A percentile compares a stretch with the other conserved stretches of the same genome.
These are phyloP conservation scores for Acanthamoeba sp. DNA, from an alignment of 208 protist genomes.

Conservation along the genomic window DNA sequence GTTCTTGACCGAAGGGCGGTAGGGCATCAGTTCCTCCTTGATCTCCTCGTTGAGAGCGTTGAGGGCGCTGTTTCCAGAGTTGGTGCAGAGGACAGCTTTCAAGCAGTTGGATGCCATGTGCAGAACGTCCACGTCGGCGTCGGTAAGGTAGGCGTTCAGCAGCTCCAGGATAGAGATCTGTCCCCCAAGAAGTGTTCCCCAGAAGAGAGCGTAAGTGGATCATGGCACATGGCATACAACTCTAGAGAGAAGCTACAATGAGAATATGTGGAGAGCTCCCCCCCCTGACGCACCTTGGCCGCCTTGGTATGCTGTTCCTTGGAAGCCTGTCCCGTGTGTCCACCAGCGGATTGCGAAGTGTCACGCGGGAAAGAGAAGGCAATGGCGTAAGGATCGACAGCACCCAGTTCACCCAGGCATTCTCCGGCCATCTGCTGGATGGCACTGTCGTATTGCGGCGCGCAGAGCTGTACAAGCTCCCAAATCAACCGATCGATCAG, in stretches of 20 bases:
- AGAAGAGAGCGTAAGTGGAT: no score
- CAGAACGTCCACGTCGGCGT: conserved; percentile 57
- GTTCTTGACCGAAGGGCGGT: conserved; percentile 42
- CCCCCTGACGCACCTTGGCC: conserved; percentile 73
- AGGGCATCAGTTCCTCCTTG: conserved; percentile 65
- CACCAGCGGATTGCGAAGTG: background rate
- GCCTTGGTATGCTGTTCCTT: conserved; percentile 49
- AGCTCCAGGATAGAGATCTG: conserved; percentile 68
- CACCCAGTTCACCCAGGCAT: conserved; percentile 69
- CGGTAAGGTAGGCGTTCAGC: conserved; percentile 65
- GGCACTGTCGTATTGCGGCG: conserved; percentile 39
- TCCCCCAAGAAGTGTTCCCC: no score
- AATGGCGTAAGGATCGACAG: conserved; percentile 68
- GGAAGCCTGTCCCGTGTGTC: background rate
- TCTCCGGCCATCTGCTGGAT: conserved; percentile 72
- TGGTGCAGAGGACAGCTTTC: conserved; percentile 60
- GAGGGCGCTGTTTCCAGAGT: conserved; percentile 31
- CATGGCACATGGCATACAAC: no score
- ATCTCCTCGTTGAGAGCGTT: conserved; percentile 26
- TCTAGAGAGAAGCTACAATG: no score
- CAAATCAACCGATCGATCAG: conserved; percentile 62
- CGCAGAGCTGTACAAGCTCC: conserved; percentile 70
- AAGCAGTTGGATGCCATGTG: conserved; percentile 28
- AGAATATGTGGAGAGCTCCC: no score
- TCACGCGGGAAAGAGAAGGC: conserved; percentile 65